Evolutionary conservation across 306 rosid genomes (phyloP).

Genomic region (Myrica gale): DNA sequence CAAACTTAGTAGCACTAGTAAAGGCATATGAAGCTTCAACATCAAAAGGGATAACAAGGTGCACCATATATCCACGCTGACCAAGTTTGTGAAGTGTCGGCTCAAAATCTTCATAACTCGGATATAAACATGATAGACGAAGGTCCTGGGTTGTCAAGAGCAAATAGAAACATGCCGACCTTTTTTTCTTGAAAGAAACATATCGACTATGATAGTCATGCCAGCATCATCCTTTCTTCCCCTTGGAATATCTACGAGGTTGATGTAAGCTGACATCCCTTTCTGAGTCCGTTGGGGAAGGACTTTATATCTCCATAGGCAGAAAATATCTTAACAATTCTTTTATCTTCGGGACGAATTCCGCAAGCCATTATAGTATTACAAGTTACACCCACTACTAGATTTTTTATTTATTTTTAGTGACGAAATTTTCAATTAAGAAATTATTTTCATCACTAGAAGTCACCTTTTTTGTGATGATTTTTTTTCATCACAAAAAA

Average conservation of each 20-base stretch:
- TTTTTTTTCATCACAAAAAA: too few relatives aligned
- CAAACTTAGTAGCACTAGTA: conserved; percentile 85
- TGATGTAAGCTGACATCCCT: conserved; percentile 91
- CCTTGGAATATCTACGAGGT: conserved; percentile 84
- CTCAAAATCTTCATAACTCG: conserved; percentile 87
- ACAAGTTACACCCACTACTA: too few relatives aligned
- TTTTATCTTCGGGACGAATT: conserved; percentile 75
- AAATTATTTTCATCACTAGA: too few relatives aligned
- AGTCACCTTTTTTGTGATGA: too few relatives aligned
- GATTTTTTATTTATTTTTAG: too few relatives aligned
- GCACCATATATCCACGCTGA: conserved; percentile 78
- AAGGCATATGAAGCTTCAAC: conserved; percentile 85
- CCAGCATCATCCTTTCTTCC: conserved; percentile 97
- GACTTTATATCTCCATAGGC: conserved; percentile 90
- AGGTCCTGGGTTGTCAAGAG: conserved; percentile 88
- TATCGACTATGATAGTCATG: conserved; percentile 88
- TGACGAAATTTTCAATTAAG: too few relatives aligned
- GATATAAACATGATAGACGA: conserved; percentile 88
- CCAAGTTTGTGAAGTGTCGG: conserved; percentile 93
- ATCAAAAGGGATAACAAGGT: conserved; percentile 80
- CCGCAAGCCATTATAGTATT: conserved; percentile 85
- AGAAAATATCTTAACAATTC: conserved; percentile 73
- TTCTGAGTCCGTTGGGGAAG: conserved; percentile 81
- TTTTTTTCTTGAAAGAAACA: too few relatives aligned
- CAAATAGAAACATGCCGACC: conserved; percentile 95